Evolutionary conservation across 257 asterid species (phyloP).

Genomic region (Prunella vulgaris): DNA sequence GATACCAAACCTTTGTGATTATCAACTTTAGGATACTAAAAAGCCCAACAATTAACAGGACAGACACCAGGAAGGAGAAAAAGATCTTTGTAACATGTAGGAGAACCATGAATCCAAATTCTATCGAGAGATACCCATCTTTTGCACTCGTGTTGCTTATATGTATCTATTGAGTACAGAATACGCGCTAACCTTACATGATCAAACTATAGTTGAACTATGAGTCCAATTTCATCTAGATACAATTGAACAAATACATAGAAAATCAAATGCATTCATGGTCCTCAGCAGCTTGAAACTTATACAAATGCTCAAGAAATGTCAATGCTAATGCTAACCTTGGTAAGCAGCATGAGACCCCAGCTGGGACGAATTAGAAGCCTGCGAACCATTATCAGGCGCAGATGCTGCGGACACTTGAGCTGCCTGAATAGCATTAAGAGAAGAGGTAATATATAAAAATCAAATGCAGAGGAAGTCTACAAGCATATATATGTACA

Average conservation of each 20-base stretch:
- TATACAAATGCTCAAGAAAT: background rate
- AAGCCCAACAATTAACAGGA: background rate
- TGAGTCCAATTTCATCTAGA: background rate
- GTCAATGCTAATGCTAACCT: constrained; percentile 16
- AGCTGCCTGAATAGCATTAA: constrained; percentile 38
- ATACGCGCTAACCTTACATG: background rate
- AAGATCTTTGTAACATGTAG: no score
- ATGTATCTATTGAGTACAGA: background rate
- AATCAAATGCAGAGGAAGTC: background rate
- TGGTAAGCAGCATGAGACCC: constrained; percentile 18
- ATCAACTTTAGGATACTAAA: constrained; percentile 7
- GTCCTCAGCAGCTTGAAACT: no score
- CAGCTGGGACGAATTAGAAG: constrained; percentile 34
- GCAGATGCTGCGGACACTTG: constrained; percentile 32
- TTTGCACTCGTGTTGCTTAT: background rate
- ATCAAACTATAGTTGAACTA: background rate
- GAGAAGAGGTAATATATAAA: background rate
- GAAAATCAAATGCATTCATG: background rate
- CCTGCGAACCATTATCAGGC: constrained; percentile 41
- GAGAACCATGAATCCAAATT: background rate
- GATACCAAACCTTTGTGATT: background rate
- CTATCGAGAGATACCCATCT: background rate
- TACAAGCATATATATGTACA: background rate
- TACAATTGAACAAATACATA: background rate
- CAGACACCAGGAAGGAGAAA: background rate